Percentiles rank a stretch among this genome's conserved stretches.
Conservation (phyloP, 768 basidiomycete genomes). For the Leucocoprinus sp. region DNA sequence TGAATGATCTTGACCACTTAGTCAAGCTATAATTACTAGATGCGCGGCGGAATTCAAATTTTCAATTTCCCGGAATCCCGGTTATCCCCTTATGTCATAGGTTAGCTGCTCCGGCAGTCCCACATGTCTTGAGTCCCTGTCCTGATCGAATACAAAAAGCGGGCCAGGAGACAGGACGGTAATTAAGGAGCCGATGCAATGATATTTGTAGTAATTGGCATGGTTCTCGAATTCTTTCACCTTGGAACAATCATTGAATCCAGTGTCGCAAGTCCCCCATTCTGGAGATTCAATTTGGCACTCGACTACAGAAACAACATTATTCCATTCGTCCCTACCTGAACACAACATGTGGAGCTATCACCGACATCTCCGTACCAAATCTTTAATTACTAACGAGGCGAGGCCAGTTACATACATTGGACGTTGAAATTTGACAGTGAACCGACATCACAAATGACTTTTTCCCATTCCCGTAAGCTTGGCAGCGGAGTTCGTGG, state of each 20-base stretch:
- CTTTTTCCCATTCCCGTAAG: too few species aligned
- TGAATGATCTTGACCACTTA: too few species aligned
- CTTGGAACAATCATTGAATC: too few species aligned
- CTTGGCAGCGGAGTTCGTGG: too few species aligned
- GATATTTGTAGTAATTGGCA: too few species aligned
- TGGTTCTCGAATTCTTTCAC: too few species aligned
- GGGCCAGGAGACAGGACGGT: not conserved
- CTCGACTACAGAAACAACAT: too few species aligned
- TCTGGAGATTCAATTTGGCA: too few species aligned
- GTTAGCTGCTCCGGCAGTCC: not conserved
- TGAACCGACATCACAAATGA: not conserved
- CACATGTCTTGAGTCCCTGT: not conserved
- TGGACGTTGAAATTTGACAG: not conserved
- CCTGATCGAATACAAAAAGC: not conserved
- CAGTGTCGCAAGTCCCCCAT: too few species aligned
- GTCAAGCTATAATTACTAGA: too few species aligned
- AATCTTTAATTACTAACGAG: constrained; percentile 1
- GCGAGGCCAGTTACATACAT: constrained; percentile 6
- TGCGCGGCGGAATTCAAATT: too few species aligned
- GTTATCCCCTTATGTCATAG: not conserved
- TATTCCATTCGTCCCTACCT: not conserved
- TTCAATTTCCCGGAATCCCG: too few species aligned
- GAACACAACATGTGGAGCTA: not conserved
- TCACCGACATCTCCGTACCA: not conserved
- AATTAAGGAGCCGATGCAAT: constrained; percentile 1